Percentiles rank a stretch among this genome's conserved stretches.
These are phyloP conservation scores for Suhomyces sp. DNA, from an alignment of 805 yeast species.

Conservation along the genomic window DNA sequence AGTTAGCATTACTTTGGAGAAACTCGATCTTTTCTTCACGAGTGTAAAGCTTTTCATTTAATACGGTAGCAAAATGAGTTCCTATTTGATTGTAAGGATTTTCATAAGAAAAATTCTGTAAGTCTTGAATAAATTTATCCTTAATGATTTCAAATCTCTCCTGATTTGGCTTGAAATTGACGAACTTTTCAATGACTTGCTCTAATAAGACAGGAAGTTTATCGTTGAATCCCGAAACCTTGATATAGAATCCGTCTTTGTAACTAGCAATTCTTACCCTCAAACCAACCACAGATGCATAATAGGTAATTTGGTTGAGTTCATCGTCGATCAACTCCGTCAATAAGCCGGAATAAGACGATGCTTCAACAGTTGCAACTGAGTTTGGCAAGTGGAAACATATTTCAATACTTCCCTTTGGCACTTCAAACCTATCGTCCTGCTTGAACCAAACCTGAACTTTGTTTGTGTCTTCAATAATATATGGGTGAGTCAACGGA, in stretches of 20 bases:
- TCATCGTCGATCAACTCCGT: constrained; percentile 73
- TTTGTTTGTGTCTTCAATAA: constrained; percentile 51
- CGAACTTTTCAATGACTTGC: constrained; percentile 55
- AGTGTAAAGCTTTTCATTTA: constrained; percentile 72
- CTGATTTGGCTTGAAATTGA: constrained; percentile 46
- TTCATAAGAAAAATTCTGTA: constrained; percentile 65
- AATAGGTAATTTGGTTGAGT: constrained; percentile 72
- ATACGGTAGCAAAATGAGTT: constrained; percentile 54
- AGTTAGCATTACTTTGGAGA: constrained; percentile 38
- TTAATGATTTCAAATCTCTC: constrained; percentile 66
- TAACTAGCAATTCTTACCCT: constrained; percentile 54
- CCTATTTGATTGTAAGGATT: constrained; percentile 79
- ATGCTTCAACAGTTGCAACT: constrained; percentile 54
- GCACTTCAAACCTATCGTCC: constrained; percentile 86
- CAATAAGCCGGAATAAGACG: constrained; percentile 58
- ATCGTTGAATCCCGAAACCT: constrained; percentile 78
- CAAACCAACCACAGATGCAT: constrained; percentile 81
- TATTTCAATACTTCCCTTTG: constrained; percentile 72
- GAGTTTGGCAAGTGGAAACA: constrained; percentile 65
- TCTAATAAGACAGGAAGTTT: constrained; percentile 64
- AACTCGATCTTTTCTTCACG: constrained; percentile 58
- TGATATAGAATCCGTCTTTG: constrained; percentile 68
- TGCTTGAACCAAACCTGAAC: constrained; percentile 81
- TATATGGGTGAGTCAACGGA: constrained; percentile 55
- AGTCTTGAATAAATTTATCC: constrained; percentile 59